Evolutionary conservation across 805 yeast species (phyloP).

Genomic region (Metschnikowia henanensis): DNA sequence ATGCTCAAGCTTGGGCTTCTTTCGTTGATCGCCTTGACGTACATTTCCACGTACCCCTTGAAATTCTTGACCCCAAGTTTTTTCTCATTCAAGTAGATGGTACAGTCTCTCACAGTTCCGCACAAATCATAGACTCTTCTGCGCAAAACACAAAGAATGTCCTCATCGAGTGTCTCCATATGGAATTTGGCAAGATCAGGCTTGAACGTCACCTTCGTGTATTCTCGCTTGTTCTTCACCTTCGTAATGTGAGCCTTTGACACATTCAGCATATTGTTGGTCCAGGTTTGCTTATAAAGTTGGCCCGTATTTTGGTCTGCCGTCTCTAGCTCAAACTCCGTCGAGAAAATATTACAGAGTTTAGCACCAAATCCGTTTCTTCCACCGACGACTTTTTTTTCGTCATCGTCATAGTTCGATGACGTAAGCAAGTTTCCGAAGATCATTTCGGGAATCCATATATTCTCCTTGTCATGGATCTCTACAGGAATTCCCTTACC

Average conservation of each 20-base stretch:
- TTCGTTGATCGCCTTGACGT: constrained; percentile 71
- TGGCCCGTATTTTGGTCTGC: constrained; percentile 68
- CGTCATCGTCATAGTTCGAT: constrained; percentile 92
- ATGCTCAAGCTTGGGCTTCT: constrained; percentile 35
- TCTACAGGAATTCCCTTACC: constrained; percentile 96
- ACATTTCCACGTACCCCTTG: constrained; percentile 86
- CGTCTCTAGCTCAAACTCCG: constrained; percentile 83
- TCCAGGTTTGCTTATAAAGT: constrained; percentile 82
- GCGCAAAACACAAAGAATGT: constrained; percentile 77
- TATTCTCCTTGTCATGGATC: constrained; percentile 86
- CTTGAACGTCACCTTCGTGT: constrained; percentile 81
- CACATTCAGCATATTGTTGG: constrained; percentile 76
- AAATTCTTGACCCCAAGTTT: constrained; percentile 69
- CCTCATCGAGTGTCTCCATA: constrained; percentile 83
- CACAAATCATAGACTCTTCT: constrained; percentile 96
- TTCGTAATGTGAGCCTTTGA: constrained; percentile 72
- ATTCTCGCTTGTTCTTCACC: constrained; percentile 64
- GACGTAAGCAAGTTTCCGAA: constrained; percentile 95
- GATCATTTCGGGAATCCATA: constrained; percentile 93
- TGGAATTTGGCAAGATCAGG: constrained; percentile 86
- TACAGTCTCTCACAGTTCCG: constrained; percentile 86
- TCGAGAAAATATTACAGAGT: constrained; percentile 92
- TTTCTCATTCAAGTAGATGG: constrained; percentile 75
- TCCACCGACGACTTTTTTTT: constrained; percentile 97
- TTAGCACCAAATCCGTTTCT: constrained; percentile 99